Base-by-base conservation (phyloP, 768 basidiomycete species). In the Myochromella boudieri region DNA sequence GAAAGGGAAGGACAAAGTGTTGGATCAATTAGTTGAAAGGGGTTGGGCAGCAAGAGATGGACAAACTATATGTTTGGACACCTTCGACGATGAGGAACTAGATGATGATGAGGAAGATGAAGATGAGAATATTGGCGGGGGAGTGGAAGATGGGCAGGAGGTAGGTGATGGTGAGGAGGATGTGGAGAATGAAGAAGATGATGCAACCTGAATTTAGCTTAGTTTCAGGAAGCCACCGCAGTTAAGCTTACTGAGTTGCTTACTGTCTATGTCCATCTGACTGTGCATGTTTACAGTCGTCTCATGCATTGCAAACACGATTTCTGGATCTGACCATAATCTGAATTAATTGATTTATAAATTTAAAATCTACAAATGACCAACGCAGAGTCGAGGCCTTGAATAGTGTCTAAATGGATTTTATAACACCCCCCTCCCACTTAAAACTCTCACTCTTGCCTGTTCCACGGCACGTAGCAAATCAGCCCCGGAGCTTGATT, bases 401-500 rank as follows among this genome's bases (percentile, higher is more conserved):
- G 21, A 29, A 38, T 31, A 47, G 27, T 9, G 31, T 26, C 15
- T 38, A 38, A 36, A 21, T 24, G 31, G 18, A 32, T 12, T 21
- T 50, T 17, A 54, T 11, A 51, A 31, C 21, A 42, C 41, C 12
- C 40, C 46, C 39, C 49, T 48, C n/a, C 54, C 54, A 17, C 54
- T 67, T 37, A 56, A 42, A 8, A 68, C 59, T 47, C 74, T 64
- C 37, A 67, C 52, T 39, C 65, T 54, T 5, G 74, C 74, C 56
- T 91, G 87, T 49, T 82, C 80, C 10, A 88, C 61, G 4, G 87
- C 88, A 27, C 85, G 78, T 53, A 77, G 70, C 34, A 90, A 61
- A 56, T 84, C 79, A 26, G 69, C 64, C 21, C 67, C 68, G 22
- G 76, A 69, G 20, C 65, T 68, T 24, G 67, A 54, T 7, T 76